Base-by-base conservation (phyloP, 805 yeast species). In the Wickerhamiella alocasiicola region DNA sequence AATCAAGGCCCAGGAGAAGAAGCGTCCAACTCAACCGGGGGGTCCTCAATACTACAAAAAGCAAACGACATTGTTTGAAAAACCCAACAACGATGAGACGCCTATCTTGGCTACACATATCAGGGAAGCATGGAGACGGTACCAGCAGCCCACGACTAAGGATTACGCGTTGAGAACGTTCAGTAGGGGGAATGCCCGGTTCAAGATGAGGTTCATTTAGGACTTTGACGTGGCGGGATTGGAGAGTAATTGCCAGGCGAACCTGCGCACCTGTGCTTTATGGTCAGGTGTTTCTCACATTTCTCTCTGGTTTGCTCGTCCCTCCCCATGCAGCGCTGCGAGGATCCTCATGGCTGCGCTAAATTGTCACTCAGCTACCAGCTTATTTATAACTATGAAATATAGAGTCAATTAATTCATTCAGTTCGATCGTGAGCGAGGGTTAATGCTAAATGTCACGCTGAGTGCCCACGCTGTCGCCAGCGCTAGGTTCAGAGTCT, bases 1-100 rank as follows among this genome's bases (percentile, higher is more conserved):
- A 44, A 77, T 91, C 25, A 85, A 87, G 50, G 72, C 70, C 40
- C 68, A 73, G 19, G 85, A 82, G 17, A 29, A 33, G 36, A 41
- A 38, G 12, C 44, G 23, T 5, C 31, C 35, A 19, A 35, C 44
- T 6, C 42, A 45, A 5, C 26, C 36, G 7, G 17, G 17, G 6
- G 30, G 40, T 9, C 13, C 36, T 1, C 16, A 30, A 25, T 41
- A 41, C 13, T 37, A 39, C n/a, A 32, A 35, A 25, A 39, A 40
- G 4, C 38, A 45, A 27, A 37, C 45, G 11, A 30, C 39, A 9
- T 40, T 52, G 30, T 52, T 52, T 41, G 43, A 45, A 24, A 41
- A 43, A 36, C 48, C 46, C 9, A 46, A 38, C 29, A 42, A 36
- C 33, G 49, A 48, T 27, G 52, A 52, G 31, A 51, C 56, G 11